Base-by-base conservation (phyloP, 2,329 filamentous ascomycete species). In the Laburnicola sp. region DNA sequence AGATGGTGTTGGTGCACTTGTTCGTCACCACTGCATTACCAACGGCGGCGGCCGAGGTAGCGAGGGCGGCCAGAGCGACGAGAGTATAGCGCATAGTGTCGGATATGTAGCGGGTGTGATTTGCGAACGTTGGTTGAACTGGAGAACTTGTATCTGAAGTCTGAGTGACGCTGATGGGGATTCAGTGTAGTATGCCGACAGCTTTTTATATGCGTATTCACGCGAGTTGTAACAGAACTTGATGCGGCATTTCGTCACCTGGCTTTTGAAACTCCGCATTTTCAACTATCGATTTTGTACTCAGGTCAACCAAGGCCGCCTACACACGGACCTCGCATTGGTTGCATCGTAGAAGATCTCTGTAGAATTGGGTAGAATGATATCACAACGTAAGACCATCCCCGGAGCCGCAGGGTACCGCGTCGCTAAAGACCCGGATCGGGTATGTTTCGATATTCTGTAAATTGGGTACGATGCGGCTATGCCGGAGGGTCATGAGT, bases 11-110 rank as follows among this genome's bases (percentile, higher is more conserved):
- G 8, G 48, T 40, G 27, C 58, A 64, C 9, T 62, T 63, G 53
- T 66, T 68, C 28, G 53, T 35, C 1, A 69, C 54, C 10, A 65
- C 42, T 7, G 66, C 65, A 40, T 60, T 63, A 10, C 65, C 63
- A 3, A 58, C 48, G 11, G 65, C 65, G 8, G 53, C 38, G 16
- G 57, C 64, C 11, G 60, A 59, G 23, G 55, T 38, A 3, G 53
- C 54, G 23, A 65, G 43, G 9, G 58, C 51, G 26, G 58, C 21
- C 35, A 63, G 34, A 10, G 39, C 9, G 22, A 38, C 44, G 36
- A 65, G 21, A n/a, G 51, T 36, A 23, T 52, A 56, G 11, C 51
- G 55, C 61, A 63, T 65, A 16, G 27, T 57, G 50, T 44, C 21
- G 25, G 9, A 16, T n/a, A 31, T 27, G 32, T 44, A 44, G 21